Conservation (phyloP, 2,329 filamentous ascomycete species). For the Podosphaera xanthii region DNA sequence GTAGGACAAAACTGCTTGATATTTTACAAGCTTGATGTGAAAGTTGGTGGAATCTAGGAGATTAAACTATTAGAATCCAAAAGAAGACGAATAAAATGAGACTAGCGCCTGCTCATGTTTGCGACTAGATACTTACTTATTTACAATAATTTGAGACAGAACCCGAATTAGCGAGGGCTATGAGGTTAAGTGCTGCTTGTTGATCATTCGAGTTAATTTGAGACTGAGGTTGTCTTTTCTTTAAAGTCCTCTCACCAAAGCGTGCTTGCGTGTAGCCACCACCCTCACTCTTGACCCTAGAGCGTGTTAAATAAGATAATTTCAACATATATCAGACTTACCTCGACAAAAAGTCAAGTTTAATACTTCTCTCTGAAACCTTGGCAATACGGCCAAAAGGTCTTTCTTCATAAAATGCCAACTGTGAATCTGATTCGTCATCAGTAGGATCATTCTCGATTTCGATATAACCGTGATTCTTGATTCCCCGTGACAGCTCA, state of each 20-base stretch:
- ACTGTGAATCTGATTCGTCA: conserved; percentile 18
- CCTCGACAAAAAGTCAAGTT: conserved; percentile 49
- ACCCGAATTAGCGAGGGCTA: conserved; percentile 29
- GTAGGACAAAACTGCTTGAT: too few species aligned
- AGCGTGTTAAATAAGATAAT: background rate
- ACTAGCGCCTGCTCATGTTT: too few species aligned
- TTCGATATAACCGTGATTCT: conserved; percentile 51
- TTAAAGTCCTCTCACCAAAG: background rate
- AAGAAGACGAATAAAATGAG: too few species aligned
- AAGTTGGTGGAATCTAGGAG: too few species aligned
- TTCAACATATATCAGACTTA: conserved; percentile 18
- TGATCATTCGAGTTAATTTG: conserved; percentile 23
- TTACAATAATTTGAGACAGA: conserved; percentile 6
- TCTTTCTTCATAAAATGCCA: conserved; percentile 32
- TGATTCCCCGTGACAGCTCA: conserved; percentile 36
- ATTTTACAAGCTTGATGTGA: too few species aligned
- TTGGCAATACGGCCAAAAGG: conserved; percentile 43
- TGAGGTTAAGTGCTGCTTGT: conserved; percentile 41
- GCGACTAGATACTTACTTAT: too few species aligned
- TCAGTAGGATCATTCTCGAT: conserved; percentile 37
- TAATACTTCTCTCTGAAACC: conserved; percentile 38
- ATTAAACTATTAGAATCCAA: too few species aligned
- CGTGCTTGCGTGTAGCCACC: background rate
- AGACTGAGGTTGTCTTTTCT: background rate
- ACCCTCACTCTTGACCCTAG: background rate